Base-by-base conservation (phyloP, 1,284 basidiomycete species). In the Irpex sp. region DNA sequence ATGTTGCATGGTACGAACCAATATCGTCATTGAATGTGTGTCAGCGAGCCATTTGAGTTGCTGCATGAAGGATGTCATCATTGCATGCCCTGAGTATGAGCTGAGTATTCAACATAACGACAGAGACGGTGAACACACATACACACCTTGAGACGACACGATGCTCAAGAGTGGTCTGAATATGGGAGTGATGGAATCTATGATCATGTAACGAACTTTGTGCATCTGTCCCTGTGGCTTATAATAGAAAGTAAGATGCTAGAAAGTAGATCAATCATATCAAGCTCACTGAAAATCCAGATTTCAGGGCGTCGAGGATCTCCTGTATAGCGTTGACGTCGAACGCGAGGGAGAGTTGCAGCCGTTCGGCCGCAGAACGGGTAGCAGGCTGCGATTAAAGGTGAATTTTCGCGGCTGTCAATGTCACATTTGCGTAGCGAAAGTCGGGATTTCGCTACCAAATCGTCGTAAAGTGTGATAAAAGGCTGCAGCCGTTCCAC, bases 61-160 rank as follows among this genome's bases (percentile, higher is more conserved):
- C 1, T 79, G 81, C 85, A 91, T 90, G 63, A 91, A 83, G 1
- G 79, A 80, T 0, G 80, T 80, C 87, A 92, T 89, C n/a, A 82
- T 74, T 0, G 89, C 86, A 69, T 91, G 90, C 3, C 90, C 78
- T 80, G 33, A 4, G 4, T 16, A 45, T 7, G n/a, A 45, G 14
- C 14, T 45, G 39, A 45, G 39, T 9, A 23, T 8, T 12, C 19
- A 8, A 23, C 7, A 21, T 19, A 16, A 33, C 18, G 4, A 33
- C 47, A 10, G 48, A 6, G 12, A 51, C 36, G 16, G 45, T 42
- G 9, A 3, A 19, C n/a, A 48, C n/a, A 21, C 3, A 23, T 6
- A 57, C 58, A 4, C 57, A 76, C 79, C 90, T 75, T 90, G 84
- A 1, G 87, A 82, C 5, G 88, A 86, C 2, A 82, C 75, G 1